Evolutionary conservation across 2,329 filamentous ascomycete genomes (phyloP), one percentile per base, ranked within the genome.

Genomic region (Didymella keratinophila): DNA sequence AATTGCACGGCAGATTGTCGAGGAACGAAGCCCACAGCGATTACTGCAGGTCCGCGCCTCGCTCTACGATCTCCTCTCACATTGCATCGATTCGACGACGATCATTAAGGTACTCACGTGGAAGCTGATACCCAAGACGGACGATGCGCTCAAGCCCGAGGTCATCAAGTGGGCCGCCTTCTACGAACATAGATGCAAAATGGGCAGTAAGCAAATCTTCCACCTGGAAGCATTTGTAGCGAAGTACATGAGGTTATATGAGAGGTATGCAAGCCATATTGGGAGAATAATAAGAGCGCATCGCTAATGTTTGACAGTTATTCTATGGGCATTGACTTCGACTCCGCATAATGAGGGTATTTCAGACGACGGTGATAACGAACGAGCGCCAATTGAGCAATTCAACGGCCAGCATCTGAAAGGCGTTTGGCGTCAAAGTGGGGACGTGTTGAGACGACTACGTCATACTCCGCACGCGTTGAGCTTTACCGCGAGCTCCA

Each of bases 221-320:
- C 96, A 99, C 73, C 82, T 99, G 4, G 96, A 99, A 79, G 95
- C 95, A 3, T 99, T 99, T 78, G 95, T 99, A 58, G 94, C 94
- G 57, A 98, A 97, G 81, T 97, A 98, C 76, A 98, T 99, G 94
- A 87, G 94, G 68, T 87, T 98, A 67, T 86, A 94, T 63, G 95
- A 99, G 81, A 94, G 93, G 87, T 96, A 87, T 64, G 81, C 74
- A 36, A 3, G 21, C 36, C 11, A 1, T 1, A 23, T 12, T 30
- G 28, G 0, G 30, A n/a, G 11, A 32, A 21, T 1, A 46, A 16
- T 2, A 20, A 55, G 42, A 49, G 32, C 16, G 47, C 18, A 21
- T 42, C 5, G 34, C 57, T 64, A 48, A 63, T n/a, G 20, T 20
- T 25, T 16, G 34, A 36, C 58, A 84, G 79, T 67, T 78, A 79